phyloP scores from a whole-genome alignment of 2,329 filamentous ascomycete species.

The Meredithiella fracta region DNA sequence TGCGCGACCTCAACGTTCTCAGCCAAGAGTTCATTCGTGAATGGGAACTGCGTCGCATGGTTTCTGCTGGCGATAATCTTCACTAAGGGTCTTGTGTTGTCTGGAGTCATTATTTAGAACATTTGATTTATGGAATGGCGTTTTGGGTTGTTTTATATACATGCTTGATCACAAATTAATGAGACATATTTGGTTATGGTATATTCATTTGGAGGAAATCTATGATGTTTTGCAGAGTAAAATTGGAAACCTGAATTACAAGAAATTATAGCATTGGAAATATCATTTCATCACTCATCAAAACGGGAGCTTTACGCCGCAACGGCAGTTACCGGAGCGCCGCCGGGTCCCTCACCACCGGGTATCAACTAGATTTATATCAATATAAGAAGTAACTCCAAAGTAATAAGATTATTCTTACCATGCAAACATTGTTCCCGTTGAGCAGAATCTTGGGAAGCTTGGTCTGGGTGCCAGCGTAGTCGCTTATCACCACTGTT shows the following conservation, averaged over 20 bases:
- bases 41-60: conserved; percentile 77
- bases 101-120: neutral
- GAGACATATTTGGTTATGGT: neutral
- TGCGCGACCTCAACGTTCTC: conserved; percentile 63
- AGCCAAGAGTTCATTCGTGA: conserved; percentile 85
- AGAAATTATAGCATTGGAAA: neutral
- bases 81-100: neutral
- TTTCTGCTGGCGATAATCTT: conserved; percentile 40
- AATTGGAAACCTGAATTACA: no score
- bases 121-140: conserved; percentile 2
- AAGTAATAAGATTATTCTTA: conserved; percentile 27
- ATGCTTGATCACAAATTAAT: neutral
- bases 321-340: conserved; percentile 14
- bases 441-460: conserved; percentile 90
- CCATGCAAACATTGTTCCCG: conserved; percentile 99
- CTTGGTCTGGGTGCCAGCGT: conserved; percentile 72
- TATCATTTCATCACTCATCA: conserved; percentile 4
- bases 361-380: conserved; percentile 46
- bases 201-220: neutral
- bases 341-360: conserved; percentile 53
- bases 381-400: neutral
- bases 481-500: conserved; percentile 49
- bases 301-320: conserved; percentile 14
- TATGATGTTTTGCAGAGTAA: neutral
- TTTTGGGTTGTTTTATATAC: conserved; percentile 2